Base-by-base conservation (phyloP, 108 stramenopile species). In the Fistulifera pelliculosa region DNA sequence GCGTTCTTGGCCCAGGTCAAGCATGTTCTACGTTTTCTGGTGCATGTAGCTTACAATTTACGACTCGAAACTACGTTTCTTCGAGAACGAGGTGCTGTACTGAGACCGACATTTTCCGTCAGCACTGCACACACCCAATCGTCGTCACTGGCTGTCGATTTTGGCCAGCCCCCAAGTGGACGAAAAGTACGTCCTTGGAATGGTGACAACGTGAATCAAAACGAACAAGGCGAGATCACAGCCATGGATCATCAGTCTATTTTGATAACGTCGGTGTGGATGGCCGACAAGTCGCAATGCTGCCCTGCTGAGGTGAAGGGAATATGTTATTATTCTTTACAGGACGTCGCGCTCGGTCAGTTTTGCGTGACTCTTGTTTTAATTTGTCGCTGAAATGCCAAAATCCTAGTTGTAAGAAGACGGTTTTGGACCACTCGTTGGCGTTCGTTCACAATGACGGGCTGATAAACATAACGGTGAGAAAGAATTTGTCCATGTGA, bases 291-390 rank as follows among this genome's bases (percentile, higher is more conserved):
- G 58, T 78, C 87, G 7, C 97, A 98, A 62, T 96, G 87, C 57
- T 75, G 75, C 54, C 82, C 87, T n/a, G 95, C 97, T 18, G 95
- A 96, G 69, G 94, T 98, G 11, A 96, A 96, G 65, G 91, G 89
- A 28, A 94, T 98, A 43, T 84, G 85, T 47, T 98, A 91, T 59
- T 98, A 96, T 64, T 87, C 85, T 0, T 52, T 76, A 50, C 91
- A 90, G 61, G 97, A 98, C 63, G 83, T 94, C 24, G 75, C 87
- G 3, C 66, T 98, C 12, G 97, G 97, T 18, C 88, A 95, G 44
- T 98, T 96, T 71, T 98, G 11, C 65, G 86, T 23, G 93, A 94
- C 54, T 82, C 76, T 18, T 98, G 97, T 65, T 98, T 98, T 77
- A 93, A 96, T 74, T 67, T 92, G 41, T 73, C 81, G 22, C 63